Evolutionary conservation across 2,329 filamentous ascomycete species (phyloP).

Genomic region (Cytospora schulzeri): DNA sequence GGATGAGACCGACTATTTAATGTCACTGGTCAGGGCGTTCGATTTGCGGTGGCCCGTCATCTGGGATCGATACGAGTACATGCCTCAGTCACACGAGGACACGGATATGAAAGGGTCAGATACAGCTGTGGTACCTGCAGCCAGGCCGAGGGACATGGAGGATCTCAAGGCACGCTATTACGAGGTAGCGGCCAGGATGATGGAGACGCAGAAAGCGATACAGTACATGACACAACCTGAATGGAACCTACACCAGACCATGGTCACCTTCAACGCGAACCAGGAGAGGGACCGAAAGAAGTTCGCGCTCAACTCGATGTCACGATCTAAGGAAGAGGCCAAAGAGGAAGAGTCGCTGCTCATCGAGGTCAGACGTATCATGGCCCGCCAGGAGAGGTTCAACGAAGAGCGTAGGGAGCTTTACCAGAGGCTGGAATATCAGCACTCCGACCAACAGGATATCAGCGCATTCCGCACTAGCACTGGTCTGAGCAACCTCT

Average conservation of each 20-base stretch:
- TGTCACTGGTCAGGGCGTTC: constrained; percentile 73
- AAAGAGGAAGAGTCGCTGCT: constrained; percentile 89
- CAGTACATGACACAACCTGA: constrained; percentile 87
- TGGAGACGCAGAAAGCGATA: constrained; percentile 76
- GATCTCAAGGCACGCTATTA: constrained; percentile 93
- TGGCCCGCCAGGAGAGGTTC: constrained; percentile 81
- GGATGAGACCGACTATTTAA: constrained; percentile 90
- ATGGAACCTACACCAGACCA: constrained; percentile 79
- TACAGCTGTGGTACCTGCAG: constrained; percentile 56
- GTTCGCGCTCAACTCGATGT: constrained; percentile 78
- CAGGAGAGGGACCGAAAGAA: constrained; percentile 82
- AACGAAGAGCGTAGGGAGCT: constrained; percentile 87
- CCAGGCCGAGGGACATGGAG: constrained; percentile 72
- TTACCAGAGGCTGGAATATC: constrained; percentile 84
- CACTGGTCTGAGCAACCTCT: constrained; percentile 20
- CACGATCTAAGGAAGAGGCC: constrained; percentile 81
- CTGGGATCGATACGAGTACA: constrained; percentile 87
- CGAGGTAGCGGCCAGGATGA: constrained; percentile 78
- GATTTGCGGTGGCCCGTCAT: constrained; percentile 91
- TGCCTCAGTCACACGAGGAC: constrained; percentile 47
- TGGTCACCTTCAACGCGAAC: constrained; percentile 81
- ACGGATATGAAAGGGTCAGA: constrained; percentile 49
- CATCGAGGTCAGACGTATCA: constrained; percentile 87
- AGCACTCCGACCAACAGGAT: constrained; percentile 65
- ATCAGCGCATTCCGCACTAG: constrained; percentile 50